Base-by-base conservation (phyloP, 441 rosid species). In the Gossypium davidsonii region DNA sequence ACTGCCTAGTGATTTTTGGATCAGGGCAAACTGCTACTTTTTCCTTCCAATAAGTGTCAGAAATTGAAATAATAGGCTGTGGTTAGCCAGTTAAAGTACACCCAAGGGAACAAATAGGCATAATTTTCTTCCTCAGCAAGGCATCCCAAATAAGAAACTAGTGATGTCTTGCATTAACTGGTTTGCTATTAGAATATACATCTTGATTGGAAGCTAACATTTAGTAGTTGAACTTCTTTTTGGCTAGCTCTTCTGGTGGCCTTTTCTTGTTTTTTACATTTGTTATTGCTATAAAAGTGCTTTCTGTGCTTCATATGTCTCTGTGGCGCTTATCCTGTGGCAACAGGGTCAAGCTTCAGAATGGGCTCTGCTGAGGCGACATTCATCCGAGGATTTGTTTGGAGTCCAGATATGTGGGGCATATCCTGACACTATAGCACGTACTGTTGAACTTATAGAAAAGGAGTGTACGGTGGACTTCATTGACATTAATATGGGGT, bases 401-500 rank as follows among this genome's bases (percentile, higher is more conserved):
- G 95, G 95, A 17, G 95, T 94, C 61, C 97, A 92, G 82, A 90
- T 92, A 80, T 92, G 98, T 69, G 97, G 96, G 42, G 86, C 91
- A 63, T 84, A 78, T 77, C 91, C 97, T 17, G 98, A 94, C 78
- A 92, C 94, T 17, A 83, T 92, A 21, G 73, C 97, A 25, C 90
- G 88, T 3, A 77, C 90, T 2, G 89, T 89, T 74, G 97, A 94
- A 79, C 97, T 94, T 39, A 89, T 92, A 79, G 91, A 89, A 64
- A 82, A 83, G 75, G 91, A 90, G 76, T 94, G 97, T 80, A 75
- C 72, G 0, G 89, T 92, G 69, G 97, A 94, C 76, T 94, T 94
- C 79, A 89, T 94, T 80, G 98, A 94, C 80, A 92, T 94, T 55
- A 94, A 94, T 75, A 94, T 94, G 98, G 97, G 98, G 3, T 94